Conservation (phyloP, 139 green algal species). For the Micromonas commoda region DNA sequence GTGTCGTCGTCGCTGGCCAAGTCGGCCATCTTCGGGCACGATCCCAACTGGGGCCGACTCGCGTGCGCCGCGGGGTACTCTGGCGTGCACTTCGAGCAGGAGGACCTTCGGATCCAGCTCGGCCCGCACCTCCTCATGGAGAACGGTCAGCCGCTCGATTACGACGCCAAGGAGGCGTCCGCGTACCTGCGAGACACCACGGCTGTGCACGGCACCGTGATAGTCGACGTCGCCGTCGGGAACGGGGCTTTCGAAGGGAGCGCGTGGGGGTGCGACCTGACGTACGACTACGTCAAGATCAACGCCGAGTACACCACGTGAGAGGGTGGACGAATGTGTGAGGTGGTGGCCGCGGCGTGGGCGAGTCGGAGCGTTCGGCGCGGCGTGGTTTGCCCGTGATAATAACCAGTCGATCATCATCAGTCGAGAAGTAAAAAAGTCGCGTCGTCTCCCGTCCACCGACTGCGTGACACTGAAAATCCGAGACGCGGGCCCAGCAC, state of each 20-base stretch:
- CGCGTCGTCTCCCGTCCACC: no score
- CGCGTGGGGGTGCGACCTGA: conserved; percentile 84
- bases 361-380: background rate
- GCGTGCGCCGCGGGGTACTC: conserved; percentile 87
- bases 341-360: background rate
- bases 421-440: no score
- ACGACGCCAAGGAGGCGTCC: conserved; percentile 75
- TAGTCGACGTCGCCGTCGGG: conserved; percentile 35
- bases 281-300: conserved; percentile 95
- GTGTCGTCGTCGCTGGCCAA: conserved; percentile 79
- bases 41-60: conserved; percentile 98
- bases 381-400: no score
- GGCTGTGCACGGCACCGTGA: conserved; percentile 80
- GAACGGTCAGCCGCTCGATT: conserved; percentile 82
- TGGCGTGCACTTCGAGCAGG: conserved; percentile 79
- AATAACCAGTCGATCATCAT: no score
- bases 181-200: conserved; percentile 76
- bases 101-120: conserved; percentile 70
- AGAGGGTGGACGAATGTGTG: background rate
- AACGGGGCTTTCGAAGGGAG: conserved; percentile 39
- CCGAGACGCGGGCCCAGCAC: no score
- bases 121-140: conserved; percentile 75
- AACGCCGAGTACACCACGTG: conserved; percentile 84
- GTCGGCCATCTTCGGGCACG: conserved; percentile 87
- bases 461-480: no score